Conservation (phyloP, 1,284 basidiomycete species). For the Apiotrichum gamsii region DNA sequence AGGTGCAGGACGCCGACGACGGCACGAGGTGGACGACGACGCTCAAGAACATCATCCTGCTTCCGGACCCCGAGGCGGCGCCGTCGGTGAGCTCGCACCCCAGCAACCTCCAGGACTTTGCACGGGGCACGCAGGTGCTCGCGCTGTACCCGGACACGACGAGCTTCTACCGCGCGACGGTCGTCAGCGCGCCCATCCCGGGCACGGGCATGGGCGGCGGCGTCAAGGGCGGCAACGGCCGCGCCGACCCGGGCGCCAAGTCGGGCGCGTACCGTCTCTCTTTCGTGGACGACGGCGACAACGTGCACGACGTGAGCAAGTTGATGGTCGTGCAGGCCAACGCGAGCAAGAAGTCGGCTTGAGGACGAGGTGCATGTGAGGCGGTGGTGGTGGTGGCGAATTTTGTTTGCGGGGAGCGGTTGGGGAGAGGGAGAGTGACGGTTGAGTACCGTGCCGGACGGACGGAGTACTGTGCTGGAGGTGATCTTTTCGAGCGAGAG, state of each 20-base stretch:
- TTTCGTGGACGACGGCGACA: conserved; percentile 45
- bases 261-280: conserved; percentile 34
- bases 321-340: conserved; percentile 38
- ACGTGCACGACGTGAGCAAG: conserved; percentile 35
- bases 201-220: conserved; percentile 29
- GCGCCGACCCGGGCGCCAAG: conserved; percentile 25
- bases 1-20: conserved; percentile 43
- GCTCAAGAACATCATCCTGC: conserved; percentile 48
- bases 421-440: too few species aligned
- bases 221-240: conserved; percentile 15
- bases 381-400: too few species aligned
- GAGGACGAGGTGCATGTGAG: too few species aligned
- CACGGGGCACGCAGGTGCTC: conserved; percentile 45
- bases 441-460: too few species aligned
- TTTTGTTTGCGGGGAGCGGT: too few species aligned
- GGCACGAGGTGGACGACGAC: conserved; percentile 46
- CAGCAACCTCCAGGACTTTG: conserved; percentile 39
- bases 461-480: too few species aligned
- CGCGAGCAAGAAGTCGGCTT: too few species aligned
- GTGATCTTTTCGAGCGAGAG: too few species aligned
- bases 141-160: conserved; percentile 53
- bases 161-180: conserved; percentile 49
- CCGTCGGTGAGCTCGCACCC: conserved; percentile 43
- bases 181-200: conserved; percentile 37
- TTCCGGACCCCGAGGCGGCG: conserved; percentile 45